A percentile compares a stretch with the other conserved stretches of the same genome.
phyloP scores from a whole-genome alignment of 2,329 filamentous ascomycete genomes.

The Aureobasidium leucospermi region DNA sequence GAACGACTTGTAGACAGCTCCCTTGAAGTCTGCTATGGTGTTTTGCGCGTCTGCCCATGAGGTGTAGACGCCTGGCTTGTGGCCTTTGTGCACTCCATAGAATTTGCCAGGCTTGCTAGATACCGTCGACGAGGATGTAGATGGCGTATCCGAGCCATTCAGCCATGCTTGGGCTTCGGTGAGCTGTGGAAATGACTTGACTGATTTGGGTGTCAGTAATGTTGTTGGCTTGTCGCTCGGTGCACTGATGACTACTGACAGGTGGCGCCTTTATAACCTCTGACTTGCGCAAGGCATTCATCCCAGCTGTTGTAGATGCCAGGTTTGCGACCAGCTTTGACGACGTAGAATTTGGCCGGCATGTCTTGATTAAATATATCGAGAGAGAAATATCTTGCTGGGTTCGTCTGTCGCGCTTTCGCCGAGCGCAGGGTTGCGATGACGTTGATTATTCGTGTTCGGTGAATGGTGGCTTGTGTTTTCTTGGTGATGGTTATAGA shows the following conservation, averaged over 20 bases:
- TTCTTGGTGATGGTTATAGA: not conserved
- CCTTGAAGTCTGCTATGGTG: constrained; percentile 67
- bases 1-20: constrained; percentile 49
- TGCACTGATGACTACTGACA: constrained; percentile 23
- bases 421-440: not conserved
- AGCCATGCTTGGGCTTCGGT: constrained; percentile 76
- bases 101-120: constrained; percentile 39
- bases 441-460: not conserved
- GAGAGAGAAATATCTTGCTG: not conserved
- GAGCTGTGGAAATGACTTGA: constrained; percentile 68
- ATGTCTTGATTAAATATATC: constrained; percentile 36
- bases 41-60: constrained; percentile 63
- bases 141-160: constrained; percentile 40
- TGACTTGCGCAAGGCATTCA: constrained; percentile 55
- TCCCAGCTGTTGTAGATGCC: constrained; percentile 58
- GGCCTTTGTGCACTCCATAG: constrained; percentile 54
- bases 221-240: not conserved
- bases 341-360: constrained; percentile 54
- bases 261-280: constrained; percentile 46
- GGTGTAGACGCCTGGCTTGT: constrained; percentile 54
- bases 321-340: constrained; percentile 51
- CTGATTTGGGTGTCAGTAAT: constrained; percentile 37
- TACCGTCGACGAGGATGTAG: constrained; percentile 25
- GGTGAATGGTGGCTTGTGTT: not conserved
- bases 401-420: not conserved